phyloP scores from a whole-genome alignment of 306 rosid species.

The Quercus agrifolia region DNA sequence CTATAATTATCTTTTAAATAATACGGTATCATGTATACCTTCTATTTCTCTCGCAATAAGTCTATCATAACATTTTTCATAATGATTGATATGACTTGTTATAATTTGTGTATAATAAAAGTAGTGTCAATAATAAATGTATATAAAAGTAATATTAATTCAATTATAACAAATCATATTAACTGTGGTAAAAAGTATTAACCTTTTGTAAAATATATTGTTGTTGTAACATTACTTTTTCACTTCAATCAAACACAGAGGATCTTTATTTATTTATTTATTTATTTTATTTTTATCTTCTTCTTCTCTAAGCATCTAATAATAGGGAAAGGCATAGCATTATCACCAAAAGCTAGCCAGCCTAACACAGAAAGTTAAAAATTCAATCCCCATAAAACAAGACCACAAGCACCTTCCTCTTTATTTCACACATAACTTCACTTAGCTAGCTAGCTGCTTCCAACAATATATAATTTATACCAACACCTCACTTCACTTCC shows the following conservation, averaged over 20 bases:
- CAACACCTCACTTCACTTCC: not conserved
- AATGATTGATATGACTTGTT: too few relatives aligned
- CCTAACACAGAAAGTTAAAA: constrained; percentile 16
- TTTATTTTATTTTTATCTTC: too few relatives aligned
- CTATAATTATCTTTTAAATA: not conserved
- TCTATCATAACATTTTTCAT: too few relatives aligned
- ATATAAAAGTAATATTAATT: too few relatives aligned
- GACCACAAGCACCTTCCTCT: constrained; percentile 11
- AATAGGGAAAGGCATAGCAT: not conserved
- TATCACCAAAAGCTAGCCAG: constrained; percentile 4
- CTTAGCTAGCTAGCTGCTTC: not conserved
- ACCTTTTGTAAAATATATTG: too few relatives aligned
- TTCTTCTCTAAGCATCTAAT: not conserved
- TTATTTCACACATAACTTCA: constrained; percentile 9
- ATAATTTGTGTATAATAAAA: too few relatives aligned
- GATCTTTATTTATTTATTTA: not conserved
- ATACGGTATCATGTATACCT: not conserved
- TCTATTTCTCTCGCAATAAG: too few relatives aligned
- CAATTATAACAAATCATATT: too few relatives aligned
- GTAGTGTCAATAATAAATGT: too few relatives aligned
- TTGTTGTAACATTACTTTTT: too few relatives aligned
- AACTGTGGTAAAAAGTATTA: too few relatives aligned
- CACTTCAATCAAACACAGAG: not conserved
- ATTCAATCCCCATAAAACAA: not conserved
- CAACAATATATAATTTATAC: not conserved